phyloP scores from a whole-genome alignment of 139 green algal species.

The Mychonastes homosphaera region DNA sequence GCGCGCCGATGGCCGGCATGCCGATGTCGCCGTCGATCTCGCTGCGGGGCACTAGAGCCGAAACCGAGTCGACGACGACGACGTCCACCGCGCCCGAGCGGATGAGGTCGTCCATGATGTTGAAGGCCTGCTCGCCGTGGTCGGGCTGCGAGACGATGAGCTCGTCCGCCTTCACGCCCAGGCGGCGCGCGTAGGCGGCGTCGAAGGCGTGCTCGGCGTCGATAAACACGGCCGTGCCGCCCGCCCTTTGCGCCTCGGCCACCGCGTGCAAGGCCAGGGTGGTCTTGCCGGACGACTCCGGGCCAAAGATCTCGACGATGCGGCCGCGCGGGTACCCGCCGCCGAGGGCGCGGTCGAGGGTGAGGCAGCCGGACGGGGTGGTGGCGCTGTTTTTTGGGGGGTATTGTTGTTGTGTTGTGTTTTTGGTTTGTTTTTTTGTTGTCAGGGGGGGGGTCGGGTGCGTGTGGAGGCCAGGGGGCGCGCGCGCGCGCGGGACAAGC shows the following conservation, averaged over 20 bases:
- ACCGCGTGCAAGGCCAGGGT: conserved; percentile 91
- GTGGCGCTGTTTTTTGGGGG: conserved; percentile 36
- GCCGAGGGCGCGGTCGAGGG: conserved; percentile 72
- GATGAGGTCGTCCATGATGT: conserved; percentile 70
- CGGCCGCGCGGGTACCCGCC: conserved; percentile 73
- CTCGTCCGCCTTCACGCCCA: conserved; percentile 47
- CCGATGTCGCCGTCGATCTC: conserved; percentile 94
- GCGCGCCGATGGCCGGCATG: conserved; percentile 53
- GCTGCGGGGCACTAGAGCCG: conserved; percentile 71
- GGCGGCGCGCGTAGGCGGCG: conserved; percentile 52
- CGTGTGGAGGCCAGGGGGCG: too few relatives aligned
- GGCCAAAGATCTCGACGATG: conserved; percentile 88
- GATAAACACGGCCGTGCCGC: conserved; percentile 63
- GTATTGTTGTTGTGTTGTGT: too few relatives aligned
- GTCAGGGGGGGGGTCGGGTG: too few relatives aligned
- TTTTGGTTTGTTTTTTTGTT: too few relatives aligned
- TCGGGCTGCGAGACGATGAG: conserved; percentile 64
- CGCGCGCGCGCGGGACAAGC: too few relatives aligned
- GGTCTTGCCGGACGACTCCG: conserved; percentile 90
- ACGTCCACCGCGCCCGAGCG: conserved; percentile 59
- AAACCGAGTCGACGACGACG: conserved; percentile 86
- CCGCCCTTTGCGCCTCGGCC: conserved; percentile 61
- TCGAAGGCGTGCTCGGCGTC: conserved; percentile 96
- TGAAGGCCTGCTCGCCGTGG: conserved; percentile 41
- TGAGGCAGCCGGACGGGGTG: conserved; percentile 65